Evolutionary conservation across 2,329 filamentous ascomycete species (phyloP).

Genomic region (Aspergillus pseudoviridinutans): DNA sequence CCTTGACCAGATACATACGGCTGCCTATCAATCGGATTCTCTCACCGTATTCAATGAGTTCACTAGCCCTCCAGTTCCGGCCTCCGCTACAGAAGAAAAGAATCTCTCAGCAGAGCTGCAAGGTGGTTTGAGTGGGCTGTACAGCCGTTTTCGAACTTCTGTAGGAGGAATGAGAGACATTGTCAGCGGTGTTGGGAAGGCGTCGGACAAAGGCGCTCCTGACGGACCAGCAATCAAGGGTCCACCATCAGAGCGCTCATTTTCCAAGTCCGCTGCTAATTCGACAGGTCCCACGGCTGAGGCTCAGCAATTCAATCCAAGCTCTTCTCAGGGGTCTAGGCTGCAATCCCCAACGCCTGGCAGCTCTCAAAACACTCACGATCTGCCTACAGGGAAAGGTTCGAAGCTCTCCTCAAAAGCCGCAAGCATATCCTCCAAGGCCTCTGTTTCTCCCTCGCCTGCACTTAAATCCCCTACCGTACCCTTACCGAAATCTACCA

Average conservation of each 20-base stretch:
- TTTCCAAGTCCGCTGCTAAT: conserved; percentile 23
- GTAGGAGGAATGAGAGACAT: conserved; percentile 66
- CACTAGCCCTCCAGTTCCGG: conserved; percentile 60
- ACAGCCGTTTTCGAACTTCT: conserved; percentile 76
- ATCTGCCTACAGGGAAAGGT: conserved; percentile 26
- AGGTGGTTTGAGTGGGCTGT: conserved; percentile 82
- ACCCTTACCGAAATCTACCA: conserved; percentile 32
- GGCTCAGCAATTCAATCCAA: conserved; percentile 22
- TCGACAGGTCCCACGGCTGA: conserved; percentile 17
- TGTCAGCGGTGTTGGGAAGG: conserved; percentile 32
- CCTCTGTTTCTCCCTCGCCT: conserved; percentile 35
- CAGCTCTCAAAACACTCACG: conserved; percentile 28
- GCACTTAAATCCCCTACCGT: conserved; percentile 36
- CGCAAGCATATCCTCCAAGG: conserved; percentile 40
- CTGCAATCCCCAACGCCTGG: conserved; percentile 34
- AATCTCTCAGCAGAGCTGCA: conserved; percentile 70
- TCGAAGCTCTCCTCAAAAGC: conserved; percentile 41
- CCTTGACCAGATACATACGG: conserved; percentile 82
- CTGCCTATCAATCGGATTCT: conserved; percentile 77
- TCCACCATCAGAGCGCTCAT: conserved; percentile 23
- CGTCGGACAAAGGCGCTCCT: conserved; percentile 23
- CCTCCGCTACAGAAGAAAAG: conserved; percentile 62
- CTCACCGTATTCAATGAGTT: conserved; percentile 95
- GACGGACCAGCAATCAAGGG: conserved; percentile 25
- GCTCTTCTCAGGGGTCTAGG: conserved; percentile 35